Percentiles rank a stretch among this genome's conserved stretches.
These are phyloP conservation scores for Termitomyces sp. DNA, from an alignment of 768 basidiomycete species.

Conservation along the genomic window DNA sequence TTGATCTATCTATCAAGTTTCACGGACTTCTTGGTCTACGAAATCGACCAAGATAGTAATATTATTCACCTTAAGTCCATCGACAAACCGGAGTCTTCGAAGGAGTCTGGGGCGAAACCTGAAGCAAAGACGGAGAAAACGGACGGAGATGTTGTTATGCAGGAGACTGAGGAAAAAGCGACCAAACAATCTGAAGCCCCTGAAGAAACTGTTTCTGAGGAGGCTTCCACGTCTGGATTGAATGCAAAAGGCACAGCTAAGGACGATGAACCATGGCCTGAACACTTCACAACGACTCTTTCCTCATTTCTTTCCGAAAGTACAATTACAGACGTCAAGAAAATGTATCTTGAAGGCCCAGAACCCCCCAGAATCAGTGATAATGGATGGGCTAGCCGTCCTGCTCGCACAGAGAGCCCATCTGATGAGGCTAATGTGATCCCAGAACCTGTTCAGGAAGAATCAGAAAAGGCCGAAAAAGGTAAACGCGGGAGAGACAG, in stretches of 20 bases:
- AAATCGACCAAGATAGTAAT: constrained; percentile 79
- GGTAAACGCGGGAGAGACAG: constrained; percentile 40
- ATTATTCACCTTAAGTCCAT: constrained; percentile 82
- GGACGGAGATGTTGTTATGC: constrained; percentile 21
- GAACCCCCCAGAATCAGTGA: constrained; percentile 74
- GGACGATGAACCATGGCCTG: constrained; percentile 59
- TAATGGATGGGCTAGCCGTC: constrained; percentile 66
- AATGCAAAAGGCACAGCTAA: constrained; percentile 14
- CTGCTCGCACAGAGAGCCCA: constrained; percentile 26
- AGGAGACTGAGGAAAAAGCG: constrained; percentile 14
- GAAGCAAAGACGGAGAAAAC: constrained; percentile 17
- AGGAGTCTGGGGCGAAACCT: constrained; percentile 24
- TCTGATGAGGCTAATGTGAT: constrained; percentile 10
- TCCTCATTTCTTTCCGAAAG: constrained; percentile 61
- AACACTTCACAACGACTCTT: constrained; percentile 53
- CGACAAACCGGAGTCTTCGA: constrained; percentile 59
- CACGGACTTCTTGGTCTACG: constrained; percentile 94
- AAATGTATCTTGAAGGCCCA: constrained; percentile 78
- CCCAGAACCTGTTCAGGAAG: constrained; percentile 20
- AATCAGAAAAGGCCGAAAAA: constrained; percentile 24
- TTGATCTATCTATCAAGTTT: constrained; percentile 52
- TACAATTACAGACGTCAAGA: constrained; percentile 59
- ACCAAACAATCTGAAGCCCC: constrained; percentile 8
- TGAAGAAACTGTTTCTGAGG: constrained; percentile 4
- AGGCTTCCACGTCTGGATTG: constrained; percentile 7